Base-by-base conservation (phyloP, 371 early-diverging fungal species). In the Mortierella sp. region DNA sequence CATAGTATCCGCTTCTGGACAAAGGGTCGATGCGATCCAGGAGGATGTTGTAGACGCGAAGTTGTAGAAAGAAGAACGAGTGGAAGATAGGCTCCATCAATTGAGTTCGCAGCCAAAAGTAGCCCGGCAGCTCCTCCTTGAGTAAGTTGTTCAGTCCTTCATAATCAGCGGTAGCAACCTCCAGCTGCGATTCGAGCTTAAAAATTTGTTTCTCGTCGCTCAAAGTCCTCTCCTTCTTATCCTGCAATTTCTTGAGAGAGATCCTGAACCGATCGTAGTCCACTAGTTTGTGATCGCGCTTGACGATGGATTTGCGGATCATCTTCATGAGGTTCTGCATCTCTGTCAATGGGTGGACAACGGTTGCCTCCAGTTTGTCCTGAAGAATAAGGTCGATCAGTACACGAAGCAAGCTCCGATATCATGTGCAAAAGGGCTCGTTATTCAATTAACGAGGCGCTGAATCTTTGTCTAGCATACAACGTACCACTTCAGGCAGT, bases 191-290 rank as follows among this genome's bases (percentile, higher is more conserved):
- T 69, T 95, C 90, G 52, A 82, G 50, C 83, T 89, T 88, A 58
- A 82, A 88, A n/a, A 92, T 84, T 52, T 88, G 83, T 65, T 92
- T 92, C 79, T 93, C 95, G 60, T 94, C 93, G 57, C 80, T 83
- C 44, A 87, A 82, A 15, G 85, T 85, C 48, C 90, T 82, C 47
- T 92, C 89, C 24, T 84, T 78, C 61, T 92, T 92, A 12, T 80
- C 87, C 48, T 84, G 81, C 11, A 94, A 70, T 66, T 92, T 93
- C 61, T 83, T 84, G 51, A 93, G 62, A 17, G 82, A 54, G 48
- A 84, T 80, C 54, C 90, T 80, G 79, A 90, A 89, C 43, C 96
- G 86, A 72, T 95, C 96, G 70, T 88, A 94, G 81, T 95, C 96
- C 21, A 94, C 78, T 65, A 91, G 69, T 68, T 95, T 95, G 72